Conservation (phyloP, 805 yeast species). For the Ogataea trehaloabstinens region DNA sequence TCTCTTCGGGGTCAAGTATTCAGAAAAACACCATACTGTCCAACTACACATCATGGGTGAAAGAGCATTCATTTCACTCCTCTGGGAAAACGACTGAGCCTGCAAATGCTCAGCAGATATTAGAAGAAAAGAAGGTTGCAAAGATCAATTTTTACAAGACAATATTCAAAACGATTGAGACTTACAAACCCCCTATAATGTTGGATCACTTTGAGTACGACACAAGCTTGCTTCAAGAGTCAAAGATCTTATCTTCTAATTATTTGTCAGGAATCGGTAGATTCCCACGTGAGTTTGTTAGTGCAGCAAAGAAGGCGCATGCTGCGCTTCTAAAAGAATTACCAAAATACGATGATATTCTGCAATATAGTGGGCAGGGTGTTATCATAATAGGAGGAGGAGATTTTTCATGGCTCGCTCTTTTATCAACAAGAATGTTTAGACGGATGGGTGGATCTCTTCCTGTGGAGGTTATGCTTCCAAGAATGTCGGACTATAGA, state of each 20-base stretch:
- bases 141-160: conserved; percentile 20
- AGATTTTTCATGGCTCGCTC: conserved; percentile 54
- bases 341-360: conserved; percentile 36
- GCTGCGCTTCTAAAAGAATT: conserved; percentile 30
- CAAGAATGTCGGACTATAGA: conserved; percentile 38
- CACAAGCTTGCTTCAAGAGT: conserved; percentile 3
- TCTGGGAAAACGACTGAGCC: background rate
- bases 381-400: conserved; percentile 74
- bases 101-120: conserved; percentile 9
- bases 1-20: conserved; percentile 13
- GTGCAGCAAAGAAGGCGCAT: conserved; percentile 36
- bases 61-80: conserved; percentile 7
- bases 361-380: conserved; percentile 44
- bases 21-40: conserved; percentile 20
- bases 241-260: conserved; percentile 6
- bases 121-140: conserved; percentile 10
- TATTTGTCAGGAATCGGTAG: conserved; percentile 12
- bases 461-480: conserved; percentile 47
- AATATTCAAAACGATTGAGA: conserved; percentile 22
- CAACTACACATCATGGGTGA: conserved; percentile 25
- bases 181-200: conserved; percentile 16
- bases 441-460: conserved; percentile 45
- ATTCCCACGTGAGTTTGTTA: conserved; percentile 19
- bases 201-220: conserved; percentile 20
- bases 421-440: conserved; percentile 49